Evolutionary conservation across 352 stramenopile species (phyloP).

Genomic region (Halophytophthora polymorphica): DNA sequence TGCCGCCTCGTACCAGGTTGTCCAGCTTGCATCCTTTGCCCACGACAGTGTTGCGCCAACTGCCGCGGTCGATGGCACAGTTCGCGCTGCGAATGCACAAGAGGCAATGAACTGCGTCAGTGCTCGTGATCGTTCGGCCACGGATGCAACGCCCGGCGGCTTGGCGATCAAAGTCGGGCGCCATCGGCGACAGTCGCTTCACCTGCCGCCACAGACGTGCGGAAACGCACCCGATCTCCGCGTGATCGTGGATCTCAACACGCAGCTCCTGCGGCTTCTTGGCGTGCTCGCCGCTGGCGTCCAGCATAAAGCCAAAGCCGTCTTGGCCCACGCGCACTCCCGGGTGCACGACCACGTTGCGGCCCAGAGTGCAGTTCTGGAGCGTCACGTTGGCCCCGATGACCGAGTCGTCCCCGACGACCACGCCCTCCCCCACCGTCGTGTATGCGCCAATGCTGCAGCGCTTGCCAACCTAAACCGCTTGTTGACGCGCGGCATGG

Average conservation of each 20-base stretch:
- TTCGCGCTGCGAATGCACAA: constrained; percentile 46
- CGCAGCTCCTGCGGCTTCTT: constrained; percentile 83
- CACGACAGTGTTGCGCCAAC: constrained; percentile 81
- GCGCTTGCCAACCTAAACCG: constrained; percentile 57
- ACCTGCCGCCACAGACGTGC: background rate
- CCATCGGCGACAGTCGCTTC: too few relatives aligned
- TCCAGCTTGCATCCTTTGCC: constrained; percentile 76
- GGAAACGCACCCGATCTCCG: constrained; percentile 73
- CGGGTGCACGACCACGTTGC: constrained; percentile 64
- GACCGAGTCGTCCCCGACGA: constrained; percentile 44
- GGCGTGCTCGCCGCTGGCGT: constrained; percentile 44
- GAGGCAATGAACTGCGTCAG: background rate
- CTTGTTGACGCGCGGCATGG: background rate
- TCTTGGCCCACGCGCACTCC: constrained; percentile 76
- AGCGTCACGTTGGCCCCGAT: constrained; percentile 62
- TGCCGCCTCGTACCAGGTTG: constrained; percentile 50
- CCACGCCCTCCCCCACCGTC: constrained; percentile 53
- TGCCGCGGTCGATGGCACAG: constrained; percentile 77
- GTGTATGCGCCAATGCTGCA: constrained; percentile 57
- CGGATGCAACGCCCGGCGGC: too few relatives aligned
- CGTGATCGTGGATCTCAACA: constrained; percentile 76
- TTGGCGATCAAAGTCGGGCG: too few relatives aligned
- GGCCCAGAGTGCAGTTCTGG: constrained; percentile 65
- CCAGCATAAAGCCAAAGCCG: constrained; percentile 81
- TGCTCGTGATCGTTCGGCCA: too few relatives aligned